Base-by-base conservation (phyloP, 1,284 basidiomycete genomes). In the Fomitopsis betulina region DNA sequence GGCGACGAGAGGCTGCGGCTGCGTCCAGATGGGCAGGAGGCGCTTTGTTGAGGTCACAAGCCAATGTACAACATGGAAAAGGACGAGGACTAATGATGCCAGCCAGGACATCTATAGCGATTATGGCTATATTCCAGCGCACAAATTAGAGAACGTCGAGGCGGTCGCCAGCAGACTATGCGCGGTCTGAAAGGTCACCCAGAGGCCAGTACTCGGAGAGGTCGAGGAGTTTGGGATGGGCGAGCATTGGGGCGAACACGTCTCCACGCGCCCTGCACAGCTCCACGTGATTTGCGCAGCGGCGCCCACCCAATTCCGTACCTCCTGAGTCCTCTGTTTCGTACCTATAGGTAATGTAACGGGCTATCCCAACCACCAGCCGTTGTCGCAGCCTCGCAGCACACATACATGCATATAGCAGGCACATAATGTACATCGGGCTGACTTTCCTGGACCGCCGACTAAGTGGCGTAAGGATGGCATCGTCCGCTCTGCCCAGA, bases 21-120 rank as follows among this genome's bases (percentile, higher is more conserved):
- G 62, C 51, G 69, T 64, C 52, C 67, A 70, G 57, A 73, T 62
- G 58, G 71, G 69, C 66, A 75, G 75, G 64, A 78, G 74, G 12
- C 76, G 76, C 58, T 69, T 69, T 51, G 80, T 53, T 51, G 75
- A 67, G 30, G 79, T 69, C 61, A 78, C 66, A 45, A 82, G 56
- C 53, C 76, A 73, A 72, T 90, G 85, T 55, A 86, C 57, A 60
- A 75, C 70, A 73, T 90, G 87, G 62, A 89, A 65, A 62, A 82
- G 61, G 59, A 74, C 73, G 58, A 90, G 78, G 61, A 75, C 66
- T 58, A 77, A 68, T 54, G 74, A 72, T 67, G 73, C 68, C 67
- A 79, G 61, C 76, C 70, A 71, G 63, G 68, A 68, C 73, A 74
- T 73, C 47, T 42, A 55, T 15, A 21, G 23, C 17, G 12, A 27